These are phyloP conservation scores for Pisolithus albus DNA, from an alignment of 768 basidiomycete genomes.

Conservation along the genomic window DNA sequence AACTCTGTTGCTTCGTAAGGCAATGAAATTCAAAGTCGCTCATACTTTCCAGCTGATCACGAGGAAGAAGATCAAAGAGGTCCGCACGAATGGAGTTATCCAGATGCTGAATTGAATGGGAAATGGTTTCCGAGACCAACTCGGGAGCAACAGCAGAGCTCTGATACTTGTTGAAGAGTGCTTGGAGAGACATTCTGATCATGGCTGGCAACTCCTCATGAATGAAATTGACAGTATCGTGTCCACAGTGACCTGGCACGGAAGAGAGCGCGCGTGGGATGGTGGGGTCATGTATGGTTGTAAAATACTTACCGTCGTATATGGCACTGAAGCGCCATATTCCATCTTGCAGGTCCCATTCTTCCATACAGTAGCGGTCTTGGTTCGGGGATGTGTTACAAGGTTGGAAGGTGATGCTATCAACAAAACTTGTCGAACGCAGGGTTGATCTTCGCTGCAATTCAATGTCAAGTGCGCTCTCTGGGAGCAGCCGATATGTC, in stretches of 20 bases:
- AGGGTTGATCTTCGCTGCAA: slow-evolving; percentile 34
- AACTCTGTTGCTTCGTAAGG: slow-evolving; percentile 31
- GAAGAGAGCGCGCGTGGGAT: slow-evolving; percentile 16
- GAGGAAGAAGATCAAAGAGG: slow-evolving; percentile 39
- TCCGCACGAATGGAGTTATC: slow-evolving; percentile 40
- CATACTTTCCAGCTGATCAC: slow-evolving; percentile 27
- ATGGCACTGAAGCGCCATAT: slow-evolving; percentile 40
- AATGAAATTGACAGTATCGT: slow-evolving; percentile 41
- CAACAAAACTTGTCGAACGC: slow-evolving; percentile 25
- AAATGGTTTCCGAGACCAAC: slow-evolving; percentile 34
- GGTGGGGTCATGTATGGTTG: slow-evolving; percentile 27
- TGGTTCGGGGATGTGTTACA: slow-evolving; percentile 34
- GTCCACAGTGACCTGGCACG: slow-evolving; percentile 39
- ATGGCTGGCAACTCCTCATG: slow-evolving; percentile 34
- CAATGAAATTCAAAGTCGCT: slow-evolving; percentile 35
- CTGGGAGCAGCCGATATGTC: slow-evolving; percentile 45
- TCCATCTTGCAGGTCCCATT: slow-evolving; percentile 37
- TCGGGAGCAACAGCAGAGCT: slow-evolving; percentile 20
- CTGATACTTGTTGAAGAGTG: slow-evolving; percentile 23
- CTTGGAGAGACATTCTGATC: slow-evolving; percentile 33
- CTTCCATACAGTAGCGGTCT: slow-evolving; percentile 35
- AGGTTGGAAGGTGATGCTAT: slow-evolving; percentile 40
- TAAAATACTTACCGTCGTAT: slow-evolving; percentile 32
- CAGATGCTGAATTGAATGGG: slow-evolving; percentile 32
- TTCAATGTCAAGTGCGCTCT: slow-evolving; percentile 34